Evolutionary conservation across 129 eudicot species (phyloP), one percentile per base, ranked within the genome.

Genomic region (Chrysanthemum makinoi): DNA sequence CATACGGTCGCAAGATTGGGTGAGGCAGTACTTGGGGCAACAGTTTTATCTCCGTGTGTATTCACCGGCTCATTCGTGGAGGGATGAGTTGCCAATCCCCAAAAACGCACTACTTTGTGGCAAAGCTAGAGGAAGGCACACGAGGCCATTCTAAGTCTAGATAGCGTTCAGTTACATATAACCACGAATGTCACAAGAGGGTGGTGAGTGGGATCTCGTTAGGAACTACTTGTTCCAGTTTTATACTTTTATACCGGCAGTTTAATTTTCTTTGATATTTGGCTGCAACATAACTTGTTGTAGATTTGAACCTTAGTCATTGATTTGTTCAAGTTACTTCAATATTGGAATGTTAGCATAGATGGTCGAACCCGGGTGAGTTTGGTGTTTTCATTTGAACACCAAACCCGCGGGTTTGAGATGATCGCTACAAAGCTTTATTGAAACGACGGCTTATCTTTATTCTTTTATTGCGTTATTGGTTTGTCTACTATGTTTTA

Each of bases 11-110:
- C 84, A 83, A 74, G 79, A 83, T 58, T 88, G 96, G 96, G 96
- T 78, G 28, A 83, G 89, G 3, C 96, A 83, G 80, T 86, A 88
- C 77, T 77, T 88, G 67, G 96, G 96, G 9, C 96, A 86, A 70
- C 91, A 88, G 75, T 86, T 88, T 64, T 88, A 88, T 62, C 85
- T 88, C 20, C 73, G 96, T 12, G 96, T 88, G 13, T 86, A 88
- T 74, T 80, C 89, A 0, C 79, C 96, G 19, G 82, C 82, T 14
- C 86, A 81, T 81, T 88, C 96, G 10, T 83, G 83, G 83, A 61
- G 83, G 14, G 83, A 80, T 3, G 80, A 80, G 75, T 56, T 80
- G 66, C 83, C 80, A 7, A 80, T 80, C 44, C 83, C 83, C 0
- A 79, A 69, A 52, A 80, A 80, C 47, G 83, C 80, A 6, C 16